Base-by-base conservation (phyloP, 2,329 filamentous ascomycete species). In the Calonectria leucothoes region DNA sequence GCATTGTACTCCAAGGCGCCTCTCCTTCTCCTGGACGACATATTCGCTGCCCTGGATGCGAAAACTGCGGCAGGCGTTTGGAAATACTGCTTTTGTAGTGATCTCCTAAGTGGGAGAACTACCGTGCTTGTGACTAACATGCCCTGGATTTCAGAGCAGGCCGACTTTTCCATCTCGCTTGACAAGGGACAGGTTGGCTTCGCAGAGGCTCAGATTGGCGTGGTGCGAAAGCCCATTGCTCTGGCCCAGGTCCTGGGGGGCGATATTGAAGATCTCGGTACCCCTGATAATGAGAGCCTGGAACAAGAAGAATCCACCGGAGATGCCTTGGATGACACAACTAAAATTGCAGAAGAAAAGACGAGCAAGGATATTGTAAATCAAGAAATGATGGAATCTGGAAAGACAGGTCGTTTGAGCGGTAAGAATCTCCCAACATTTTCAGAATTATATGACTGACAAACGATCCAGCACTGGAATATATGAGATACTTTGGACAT, bases 21-120 rank as follows among this genome's bases (percentile, higher is more conserved):
- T 2, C 83, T 91, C 2, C 82, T 92, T 27, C 83, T 92, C 0
- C 86, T 92, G 1, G 90, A 92, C 74, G 90, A 92, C 71, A 86
- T 91, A 3, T 90, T 92, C 75, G 90, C 90, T 1, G 90, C 90
- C 0, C 84, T 92, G 0, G 90, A 92, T 76, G 86, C 90, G 23
- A 90, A 90, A 75, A 92, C 91, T 0, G 87, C 89, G 1, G 88
- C 88, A 20, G 83, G 86, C 3, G 85, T 92, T 2, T 92, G 90
- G 87, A 86, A 89, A 71, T 84, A 87, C 69, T 91, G 89, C 75
- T 92, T 92, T 77, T 91, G 90, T 72, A 85, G 86, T 59, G 88
- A 90, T 61, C 78, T 92, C 31, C 84, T 92, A 12, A 84, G 84
- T 25, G 89, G 87, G 11, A 85, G 90, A 35, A 92, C 90, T 1